Evolutionary conservation across 768 basidiomycete species (phyloP), one percentile per base, ranked within the genome.

Genomic region (Boletellus emodensis): DNA sequence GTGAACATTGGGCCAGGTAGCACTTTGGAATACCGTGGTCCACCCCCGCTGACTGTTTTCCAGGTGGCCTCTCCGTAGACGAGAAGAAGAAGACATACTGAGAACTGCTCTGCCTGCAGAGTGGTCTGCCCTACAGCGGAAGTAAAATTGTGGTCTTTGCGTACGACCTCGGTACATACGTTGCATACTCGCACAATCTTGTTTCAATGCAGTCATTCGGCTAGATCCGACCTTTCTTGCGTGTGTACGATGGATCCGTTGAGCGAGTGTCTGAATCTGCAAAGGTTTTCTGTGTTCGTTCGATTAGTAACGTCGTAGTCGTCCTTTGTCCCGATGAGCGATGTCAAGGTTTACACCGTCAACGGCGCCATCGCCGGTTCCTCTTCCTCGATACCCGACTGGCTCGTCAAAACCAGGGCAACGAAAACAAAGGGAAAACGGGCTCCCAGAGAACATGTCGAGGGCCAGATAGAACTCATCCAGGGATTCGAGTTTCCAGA

Each of bases 401-500:
- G 94, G 94, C 80, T 96, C 40, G 87, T 81, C 3, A 77, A 80
- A 36, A 87, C 87, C 62, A 80, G 90, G 38, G 76, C 79, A 0
- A 54, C 73, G 6, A 75, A 76, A 26, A 78, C 81, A 54, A 65
- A 56, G 46, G 78, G 77, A 17, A 90, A 88, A 66, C 77, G 83
- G 34, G 80, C 79, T 0, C 59, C 74, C 3, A 75, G 81, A 53
- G 90, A 93, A 59, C 86, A 89, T 46, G 71, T 90, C 35, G 84
- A 94, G 62, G 88, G 90, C 2, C 83, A 86, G 26, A 81, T 96
- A 59, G 90, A 95, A 65, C 86, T 95, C 57, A 85, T 94, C 44
- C 93, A 99, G 63, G 88, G 94, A 50, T 96, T 98, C 68, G 92
- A 95, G 62, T 98, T 99, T 59, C 94, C 96, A 8, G 94, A 97